Evolutionary conservation across 2,329 filamentous ascomycete genomes (phyloP).

Genomic region (Epichloe hybrida): DNA sequence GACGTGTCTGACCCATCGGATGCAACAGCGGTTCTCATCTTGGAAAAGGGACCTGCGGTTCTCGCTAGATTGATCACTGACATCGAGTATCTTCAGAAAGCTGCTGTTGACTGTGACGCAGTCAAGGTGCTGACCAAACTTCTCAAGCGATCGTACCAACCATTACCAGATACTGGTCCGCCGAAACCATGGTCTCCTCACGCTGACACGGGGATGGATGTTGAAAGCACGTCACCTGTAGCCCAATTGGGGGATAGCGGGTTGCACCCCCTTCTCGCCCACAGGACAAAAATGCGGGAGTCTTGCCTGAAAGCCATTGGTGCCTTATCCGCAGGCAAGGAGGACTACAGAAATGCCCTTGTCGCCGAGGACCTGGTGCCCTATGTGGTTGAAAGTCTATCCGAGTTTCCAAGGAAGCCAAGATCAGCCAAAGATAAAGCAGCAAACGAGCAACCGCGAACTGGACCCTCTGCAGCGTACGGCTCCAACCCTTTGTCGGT

Average conservation of each 20-base stretch:
- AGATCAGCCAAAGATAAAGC: constrained; percentile 26
- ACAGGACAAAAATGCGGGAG: constrained; percentile 65
- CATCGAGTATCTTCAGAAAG: constrained; percentile 65
- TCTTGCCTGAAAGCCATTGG: constrained; percentile 65
- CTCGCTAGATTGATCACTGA: constrained; percentile 69
- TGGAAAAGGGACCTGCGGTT: constrained; percentile 60
- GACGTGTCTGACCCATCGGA: constrained; percentile 25
- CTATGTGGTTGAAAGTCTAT: constrained; percentile 72
- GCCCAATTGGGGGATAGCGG: constrained; percentile 47
- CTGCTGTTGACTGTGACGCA: constrained; percentile 55
- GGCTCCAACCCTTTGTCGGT: constrained; percentile 65
- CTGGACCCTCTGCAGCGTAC: constrained; percentile 32
- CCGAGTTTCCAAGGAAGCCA: constrained; percentile 39
- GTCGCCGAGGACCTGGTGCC: constrained; percentile 70
- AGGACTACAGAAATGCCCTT: constrained; percentile 70
- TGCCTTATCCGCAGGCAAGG: constrained; percentile 68
- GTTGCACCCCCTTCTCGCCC: constrained; percentile 44
- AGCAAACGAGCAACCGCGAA: constrained; percentile 18
- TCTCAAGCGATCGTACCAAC: constrained; percentile 37
- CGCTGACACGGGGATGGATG: constrained; percentile 20
- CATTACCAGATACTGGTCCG: constrained; percentile 20
- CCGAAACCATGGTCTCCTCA: constrained; percentile 27
- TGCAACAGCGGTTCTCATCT: constrained; percentile 27
- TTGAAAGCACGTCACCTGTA: constrained; percentile 20
- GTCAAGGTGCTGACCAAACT: constrained; percentile 33